These are phyloP conservation scores for Zostera marina DNA, from an alignment of 116 monocot genomes.

Conservation along the genomic window DNA sequence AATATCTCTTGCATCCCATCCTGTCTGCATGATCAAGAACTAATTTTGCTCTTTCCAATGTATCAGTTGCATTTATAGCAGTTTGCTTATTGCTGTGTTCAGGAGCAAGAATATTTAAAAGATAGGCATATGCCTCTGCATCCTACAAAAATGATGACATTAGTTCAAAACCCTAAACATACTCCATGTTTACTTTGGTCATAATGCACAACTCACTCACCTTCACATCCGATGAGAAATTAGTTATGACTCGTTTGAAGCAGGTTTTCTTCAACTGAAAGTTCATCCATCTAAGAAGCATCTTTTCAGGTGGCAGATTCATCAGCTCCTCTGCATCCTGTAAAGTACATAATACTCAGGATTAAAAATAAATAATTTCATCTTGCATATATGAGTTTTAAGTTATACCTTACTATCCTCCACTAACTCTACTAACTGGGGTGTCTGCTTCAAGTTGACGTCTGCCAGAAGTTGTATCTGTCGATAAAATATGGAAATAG, in stretches of 20 bases:
- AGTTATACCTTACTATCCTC: constrained; percentile 42
- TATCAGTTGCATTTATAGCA: constrained; percentile 34
- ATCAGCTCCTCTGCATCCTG: constrained; percentile 79
- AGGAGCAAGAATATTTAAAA: constrained; percentile 79
- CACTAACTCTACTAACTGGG: constrained; percentile 67
- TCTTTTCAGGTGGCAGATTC: constrained; percentile 77
- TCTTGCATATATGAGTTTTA: not conserved
- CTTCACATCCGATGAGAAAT: constrained; percentile 91
- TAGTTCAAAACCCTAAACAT: not conserved
- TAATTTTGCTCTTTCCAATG: constrained; percentile 62
- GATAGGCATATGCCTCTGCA: constrained; percentile 64
- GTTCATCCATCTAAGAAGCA: constrained; percentile 88
- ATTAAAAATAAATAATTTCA: no score
- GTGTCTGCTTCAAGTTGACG: constrained; percentile 90
- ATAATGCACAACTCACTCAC: constrained; percentile 14
- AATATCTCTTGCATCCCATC: constrained; percentile 93
- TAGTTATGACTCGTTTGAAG: constrained; percentile 41
- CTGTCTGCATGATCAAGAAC: constrained; percentile 93
- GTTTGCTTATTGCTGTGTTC: constrained; percentile 36
- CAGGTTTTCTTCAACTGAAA: constrained; percentile 86
- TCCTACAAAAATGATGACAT: constrained; percentile 26
- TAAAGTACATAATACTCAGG: not conserved
- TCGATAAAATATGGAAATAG: not conserved
- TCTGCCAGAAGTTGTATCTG: constrained; percentile 98
- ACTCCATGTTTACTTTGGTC: not conserved